These are phyloP conservation scores for Microsporum ferrugineum DNA, from an alignment of 2,329 filamentous ascomycete genomes.

Conservation along the genomic window DNA sequence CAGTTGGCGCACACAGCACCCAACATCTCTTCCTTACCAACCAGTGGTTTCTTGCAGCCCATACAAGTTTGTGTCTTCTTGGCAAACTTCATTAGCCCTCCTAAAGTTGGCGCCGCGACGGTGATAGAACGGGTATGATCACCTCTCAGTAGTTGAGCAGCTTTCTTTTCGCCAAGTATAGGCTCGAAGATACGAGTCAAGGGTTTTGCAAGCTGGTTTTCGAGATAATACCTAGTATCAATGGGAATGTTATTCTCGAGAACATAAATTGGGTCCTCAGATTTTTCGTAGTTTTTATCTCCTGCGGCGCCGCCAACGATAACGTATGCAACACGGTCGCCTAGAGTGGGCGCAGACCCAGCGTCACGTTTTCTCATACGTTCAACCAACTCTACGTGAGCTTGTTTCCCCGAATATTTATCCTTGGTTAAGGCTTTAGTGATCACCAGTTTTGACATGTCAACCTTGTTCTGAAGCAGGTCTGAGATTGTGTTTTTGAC, in stretches of 20 bases:
- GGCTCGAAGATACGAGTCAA: slow-evolving; percentile 94
- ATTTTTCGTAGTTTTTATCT: slow-evolving; percentile 92
- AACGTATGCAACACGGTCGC: slow-evolving; percentile 95
- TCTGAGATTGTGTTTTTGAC: slow-evolving; percentile 95
- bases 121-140: slow-evolving; percentile 93
- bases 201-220: slow-evolving; percentile 95
- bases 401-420: slow-evolving; percentile 83
- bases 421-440: slow-evolving; percentile 91
- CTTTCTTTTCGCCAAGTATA: slow-evolving; percentile 87
- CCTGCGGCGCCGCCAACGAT: slow-evolving; percentile 86
- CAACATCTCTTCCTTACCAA: slow-evolving; percentile 61
- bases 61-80: slow-evolving; percentile 98
- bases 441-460: slow-evolving; percentile 98
- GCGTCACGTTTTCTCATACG: slow-evolving; percentile 96
- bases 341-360: slow-evolving; percentile 81
- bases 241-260: slow-evolving; percentile 96
- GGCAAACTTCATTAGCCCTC: slow-evolving; percentile 94
- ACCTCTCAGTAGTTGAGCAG: slow-evolving; percentile 71
- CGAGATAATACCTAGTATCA: slow-evolving; percentile 95
- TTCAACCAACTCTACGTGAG: slow-evolving; percentile 87
- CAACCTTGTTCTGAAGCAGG: slow-evolving; percentile 89
- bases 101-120: slow-evolving; percentile 79
- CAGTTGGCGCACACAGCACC: slow-evolving; percentile 87
- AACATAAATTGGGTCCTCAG: slow-evolving; percentile 93
- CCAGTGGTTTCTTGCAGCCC: slow-evolving; percentile 95